Conservation (phyloP, 768 basidiomycete species). For the Clitopilus hobsonii region DNA sequence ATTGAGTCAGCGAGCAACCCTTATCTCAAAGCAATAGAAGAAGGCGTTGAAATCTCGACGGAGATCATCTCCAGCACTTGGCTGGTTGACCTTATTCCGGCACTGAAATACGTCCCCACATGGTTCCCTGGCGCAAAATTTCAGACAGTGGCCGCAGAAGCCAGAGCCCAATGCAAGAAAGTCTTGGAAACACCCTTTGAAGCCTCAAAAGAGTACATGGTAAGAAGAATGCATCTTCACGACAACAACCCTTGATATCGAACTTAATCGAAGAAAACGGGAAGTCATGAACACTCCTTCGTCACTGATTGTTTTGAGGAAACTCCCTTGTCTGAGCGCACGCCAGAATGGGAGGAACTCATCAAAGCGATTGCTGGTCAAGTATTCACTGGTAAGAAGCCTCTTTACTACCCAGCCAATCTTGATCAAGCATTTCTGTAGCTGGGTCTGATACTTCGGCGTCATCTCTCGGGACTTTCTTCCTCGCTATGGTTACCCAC, state of each 20-base stretch:
- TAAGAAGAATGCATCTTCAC: conserved; percentile 1
- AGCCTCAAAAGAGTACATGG: conserved; percentile 12
- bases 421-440: conserved; percentile 19
- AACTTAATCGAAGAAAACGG: background rate
- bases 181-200: conserved; percentile 19
- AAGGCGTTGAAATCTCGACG: conserved; percentile 16
- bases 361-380: background rate
- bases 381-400: background rate
- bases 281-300: background rate
- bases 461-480: conserved; percentile 42
- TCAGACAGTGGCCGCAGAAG: conserved; percentile 11
- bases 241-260: background rate
- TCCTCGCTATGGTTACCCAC: conserved; percentile 50
- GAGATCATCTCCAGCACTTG: conserved; percentile 22
- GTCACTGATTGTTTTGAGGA: background rate
- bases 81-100: conserved; percentile 23
- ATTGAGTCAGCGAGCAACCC: conserved; percentile 26
- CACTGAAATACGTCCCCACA: conserved; percentile 26
- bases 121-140: conserved; percentile 32
- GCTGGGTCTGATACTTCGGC: conserved; percentile 47
- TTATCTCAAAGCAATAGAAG: conserved; percentile 25
- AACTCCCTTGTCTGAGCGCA: background rate
- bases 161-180: conserved; percentile 6
- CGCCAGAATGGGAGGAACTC: background rate
- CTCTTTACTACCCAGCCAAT: background rate